Evolutionary conservation across 2,329 filamentous ascomycete species (phyloP).

Genomic region (Aspergillus latus): DNA sequence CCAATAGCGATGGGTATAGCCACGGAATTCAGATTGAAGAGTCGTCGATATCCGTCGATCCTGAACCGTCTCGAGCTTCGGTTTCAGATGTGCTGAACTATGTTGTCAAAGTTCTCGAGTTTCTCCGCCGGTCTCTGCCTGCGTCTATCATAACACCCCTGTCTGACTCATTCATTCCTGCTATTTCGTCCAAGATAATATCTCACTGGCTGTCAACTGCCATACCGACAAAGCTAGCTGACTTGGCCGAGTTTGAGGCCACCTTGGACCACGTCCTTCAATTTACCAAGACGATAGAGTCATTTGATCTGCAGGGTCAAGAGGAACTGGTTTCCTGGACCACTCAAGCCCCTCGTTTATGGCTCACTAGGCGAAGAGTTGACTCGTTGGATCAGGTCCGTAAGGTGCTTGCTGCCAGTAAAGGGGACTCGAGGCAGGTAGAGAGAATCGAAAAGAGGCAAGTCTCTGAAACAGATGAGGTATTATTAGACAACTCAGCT

Average conservation of each 20-base stretch:
- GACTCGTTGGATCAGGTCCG: conserved; percentile 74
- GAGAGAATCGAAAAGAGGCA: conserved; percentile 83
- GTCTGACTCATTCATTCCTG: conserved; percentile 68
- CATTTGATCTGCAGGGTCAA: conserved; percentile 62
- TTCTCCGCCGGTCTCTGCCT: conserved; percentile 54
- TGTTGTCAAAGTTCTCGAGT: conserved; percentile 49
- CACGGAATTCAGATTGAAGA: conserved; percentile 29
- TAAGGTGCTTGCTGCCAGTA: conserved; percentile 63
- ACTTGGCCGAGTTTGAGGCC: conserved; percentile 69
- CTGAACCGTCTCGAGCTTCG: conserved; percentile 26
- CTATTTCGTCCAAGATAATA: conserved; percentile 67
- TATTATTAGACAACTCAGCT: conserved; percentile 58
- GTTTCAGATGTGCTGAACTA: conserved; percentile 44
- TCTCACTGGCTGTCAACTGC: conserved; percentile 71
- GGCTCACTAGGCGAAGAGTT: conserved; percentile 82
- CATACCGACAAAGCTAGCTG: conserved; percentile 71
- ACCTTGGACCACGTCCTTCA: conserved; percentile 63
- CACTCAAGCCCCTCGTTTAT: conserved; percentile 73
- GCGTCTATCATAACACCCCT: conserved; percentile 53
- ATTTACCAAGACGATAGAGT: conserved; percentile 65
- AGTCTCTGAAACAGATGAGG: conserved; percentile 67
- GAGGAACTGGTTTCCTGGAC: conserved; percentile 75
- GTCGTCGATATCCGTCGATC: conserved; percentile 29
- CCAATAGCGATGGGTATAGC: conserved; percentile 26
- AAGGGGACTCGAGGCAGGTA: conserved; percentile 67